Percentiles rank a stretch among this genome's conserved stretches.
These are phyloP conservation scores for Rhizophagus sp. DNA, from an alignment of 192 early-diverging fungal genomes.

Conservation along the genomic window DNA sequence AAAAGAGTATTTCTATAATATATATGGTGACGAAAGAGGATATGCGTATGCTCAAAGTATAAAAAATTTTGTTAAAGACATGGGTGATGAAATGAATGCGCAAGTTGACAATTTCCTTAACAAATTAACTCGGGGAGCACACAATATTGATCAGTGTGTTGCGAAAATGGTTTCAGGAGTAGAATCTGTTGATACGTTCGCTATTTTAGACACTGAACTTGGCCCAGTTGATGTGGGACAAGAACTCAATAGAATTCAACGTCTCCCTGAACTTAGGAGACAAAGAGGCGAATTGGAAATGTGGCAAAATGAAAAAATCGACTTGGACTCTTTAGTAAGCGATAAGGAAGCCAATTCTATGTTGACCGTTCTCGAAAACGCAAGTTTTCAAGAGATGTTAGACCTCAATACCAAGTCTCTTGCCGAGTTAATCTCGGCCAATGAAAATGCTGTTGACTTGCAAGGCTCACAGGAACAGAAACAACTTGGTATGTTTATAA, in stretches of 20 bases:
- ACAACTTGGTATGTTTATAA: conserved; percentile 10
- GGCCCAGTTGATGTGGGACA: conserved; percentile 13
- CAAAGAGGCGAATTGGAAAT: neutral
- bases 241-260: neutral
- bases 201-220: conserved; percentile 15
- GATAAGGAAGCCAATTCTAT: neutral
- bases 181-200: neutral
- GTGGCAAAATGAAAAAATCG: conserved; percentile 30
- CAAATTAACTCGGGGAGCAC: conserved; percentile 46
- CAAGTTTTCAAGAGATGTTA: conserved; percentile 8
- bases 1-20: conserved; percentile 19
- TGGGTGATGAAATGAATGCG: conserved; percentile 35
- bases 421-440: neutral
- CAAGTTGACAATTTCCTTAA: conserved; percentile 40
- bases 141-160: conserved; percentile 39
- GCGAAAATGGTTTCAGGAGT: conserved; percentile 28
- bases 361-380: neutral
- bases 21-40: conserved; percentile 60
- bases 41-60: conserved; percentile 63
- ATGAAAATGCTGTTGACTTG: neutral
- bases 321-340: conserved; percentile 7
- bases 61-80: conserved; percentile 45
- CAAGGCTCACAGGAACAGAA: neutral
- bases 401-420: neutral
- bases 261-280: conserved; percentile 1